A percentile compares a stretch with the other conserved stretches of the same genome.
Conservation (phyloP, 1,284 basidiomycete species). For the Gomphus sp. region DNA sequence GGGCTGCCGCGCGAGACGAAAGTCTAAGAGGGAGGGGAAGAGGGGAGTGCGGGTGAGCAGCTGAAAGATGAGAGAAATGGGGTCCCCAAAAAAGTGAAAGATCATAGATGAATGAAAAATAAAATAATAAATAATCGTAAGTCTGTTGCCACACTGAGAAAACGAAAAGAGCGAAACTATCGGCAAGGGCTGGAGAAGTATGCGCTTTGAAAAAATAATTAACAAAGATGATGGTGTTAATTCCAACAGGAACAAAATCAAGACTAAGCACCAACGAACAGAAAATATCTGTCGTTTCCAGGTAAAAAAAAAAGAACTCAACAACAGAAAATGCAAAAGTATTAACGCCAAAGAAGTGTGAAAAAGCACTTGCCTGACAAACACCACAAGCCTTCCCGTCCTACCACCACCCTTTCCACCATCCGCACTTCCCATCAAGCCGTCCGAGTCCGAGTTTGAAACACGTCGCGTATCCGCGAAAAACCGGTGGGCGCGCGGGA, state of each 20-base stretch:
- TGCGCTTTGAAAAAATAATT: too few species aligned
- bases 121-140: too few species aligned
- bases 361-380: background rate
- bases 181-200: too few species aligned
- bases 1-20: constrained; percentile 55
- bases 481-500: constrained; percentile 62
- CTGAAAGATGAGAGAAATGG: background rate
- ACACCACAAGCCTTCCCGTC: background rate
- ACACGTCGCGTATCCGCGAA: constrained; percentile 24
- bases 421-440: background rate
- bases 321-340: background rate
- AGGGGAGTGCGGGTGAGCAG: background rate
- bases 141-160: too few species aligned
- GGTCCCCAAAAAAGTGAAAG: background rate
- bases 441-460: background rate
- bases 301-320: background rate
- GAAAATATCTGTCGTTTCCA: too few species aligned
- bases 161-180: too few species aligned
- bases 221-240: too few species aligned
- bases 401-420: background rate
- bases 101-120: too few species aligned
- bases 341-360: background rate
- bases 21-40: constrained; percentile 31
- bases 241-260: too few species aligned
- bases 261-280: too few species aligned